Conservation (phyloP, 2,329 filamentous ascomycete genomes). For the Fusarium hainanense region DNA sequence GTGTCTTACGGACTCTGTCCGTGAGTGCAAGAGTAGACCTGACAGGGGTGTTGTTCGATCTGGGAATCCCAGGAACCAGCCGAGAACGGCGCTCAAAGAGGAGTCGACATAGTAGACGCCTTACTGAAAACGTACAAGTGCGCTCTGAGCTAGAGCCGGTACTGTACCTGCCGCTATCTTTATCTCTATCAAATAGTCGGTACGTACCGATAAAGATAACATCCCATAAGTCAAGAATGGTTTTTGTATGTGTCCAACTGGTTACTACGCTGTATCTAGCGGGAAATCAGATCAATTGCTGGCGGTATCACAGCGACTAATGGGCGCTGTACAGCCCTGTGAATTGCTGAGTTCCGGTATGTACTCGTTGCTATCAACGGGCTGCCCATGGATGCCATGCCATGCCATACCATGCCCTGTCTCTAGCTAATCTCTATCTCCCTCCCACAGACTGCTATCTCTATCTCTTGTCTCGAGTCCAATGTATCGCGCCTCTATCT, state of each 20-base stretch:
- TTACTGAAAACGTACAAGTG: slow-evolving; percentile 23
- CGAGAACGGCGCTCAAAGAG: slow-evolving; percentile 35
- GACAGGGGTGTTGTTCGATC: slow-evolving; percentile 21
- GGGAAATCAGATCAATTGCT: slow-evolving; percentile 19
- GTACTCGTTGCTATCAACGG: slow-evolving; percentile 27
- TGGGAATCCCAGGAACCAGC: slow-evolving; percentile 37
- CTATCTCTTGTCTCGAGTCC: slow-evolving; percentile 23
- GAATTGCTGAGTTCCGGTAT: slow-evolving; percentile 16
- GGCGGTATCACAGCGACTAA: slow-evolving; percentile 29
- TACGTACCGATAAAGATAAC: slow-evolving; percentile 44
- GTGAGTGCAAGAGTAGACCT: slow-evolving; percentile 10
- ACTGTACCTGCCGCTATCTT: slow-evolving; percentile 41
- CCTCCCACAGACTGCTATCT: slow-evolving; percentile 22
- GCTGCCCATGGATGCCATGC: not conserved
- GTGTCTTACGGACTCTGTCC: slow-evolving; percentile 34
- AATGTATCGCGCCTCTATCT: slow-evolving; percentile 31
- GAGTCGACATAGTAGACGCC: slow-evolving; percentile 26
- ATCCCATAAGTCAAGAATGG: slow-evolving; percentile 18
- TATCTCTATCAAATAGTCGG: slow-evolving; percentile 29
- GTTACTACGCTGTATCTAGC: slow-evolving; percentile 37
- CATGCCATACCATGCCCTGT: slow-evolving; percentile 17
- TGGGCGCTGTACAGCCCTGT: slow-evolving; percentile 28
- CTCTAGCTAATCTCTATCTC: slow-evolving; percentile 23
- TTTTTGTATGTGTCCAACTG: slow-evolving; percentile 44
- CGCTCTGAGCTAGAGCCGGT: slow-evolving; percentile 16